Evolutionary conservation across 768 basidiomycete species (phyloP), one percentile per base, ranked within the genome.

Genomic region (Guyanaporus albipodus): DNA sequence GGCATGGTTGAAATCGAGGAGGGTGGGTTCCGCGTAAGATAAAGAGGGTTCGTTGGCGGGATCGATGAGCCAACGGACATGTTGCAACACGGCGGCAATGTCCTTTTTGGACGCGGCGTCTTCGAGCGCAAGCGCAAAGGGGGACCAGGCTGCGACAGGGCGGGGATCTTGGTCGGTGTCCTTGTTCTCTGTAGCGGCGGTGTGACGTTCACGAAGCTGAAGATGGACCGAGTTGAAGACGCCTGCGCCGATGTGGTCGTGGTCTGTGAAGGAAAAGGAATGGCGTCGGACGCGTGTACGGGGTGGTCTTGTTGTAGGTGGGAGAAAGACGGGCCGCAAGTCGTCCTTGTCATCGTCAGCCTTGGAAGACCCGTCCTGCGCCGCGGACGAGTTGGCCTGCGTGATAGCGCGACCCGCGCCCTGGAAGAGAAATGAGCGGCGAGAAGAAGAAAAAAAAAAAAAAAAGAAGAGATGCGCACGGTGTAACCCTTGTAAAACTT

Each of bases 331-430:
- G 1, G 60, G 42, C 9, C 63, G 52, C 21, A 64, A 45, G 0
- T 88, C 85, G 0, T 86, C 80, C 18, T 58, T 63, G 19, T 88
- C 87, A 47, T 90, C 85, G 32, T 69, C 63, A 54, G 79, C 72
- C 22, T 56, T 61, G 29, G 70, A 55, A 2, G 68, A 56, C 12
- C 70, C 70, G 53, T 87, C 85, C 32, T 78, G 71, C 2, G 77
- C 72, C 8, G 79, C 73, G 2, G 80, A 70, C 1, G 79, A 70
- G 53, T 83, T 85, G 10, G 82, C 86, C 42, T 89, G 87, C 1
- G 85, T 83, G 17, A 87, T 75, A 40, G 85, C 75, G 38, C 89
- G 79, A 9, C 81, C 83, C 2, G 82, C 76, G 27, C 78, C 79
- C 87, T 88, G 60, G 24, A 17, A 14, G 31, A n/a, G 5, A 40